Conservation (phyloP, 345 rosid genomes). For the Eucalyptus polybractea region DNA sequence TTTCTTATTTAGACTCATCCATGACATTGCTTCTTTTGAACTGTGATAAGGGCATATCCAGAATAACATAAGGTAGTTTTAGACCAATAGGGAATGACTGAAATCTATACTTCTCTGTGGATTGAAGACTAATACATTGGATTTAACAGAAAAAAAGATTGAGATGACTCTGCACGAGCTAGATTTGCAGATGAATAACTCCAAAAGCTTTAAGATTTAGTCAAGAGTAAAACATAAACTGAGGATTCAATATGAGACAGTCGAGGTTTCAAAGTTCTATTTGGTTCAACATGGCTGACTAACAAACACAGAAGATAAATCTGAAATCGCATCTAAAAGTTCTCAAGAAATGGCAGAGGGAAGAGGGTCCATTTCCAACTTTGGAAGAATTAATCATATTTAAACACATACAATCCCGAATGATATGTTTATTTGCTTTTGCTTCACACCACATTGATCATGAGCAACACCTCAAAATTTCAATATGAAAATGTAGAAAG, state of each 20-base stretch:
- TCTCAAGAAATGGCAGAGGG: neutral
- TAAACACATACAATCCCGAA: neutral
- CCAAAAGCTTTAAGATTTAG: neutral
- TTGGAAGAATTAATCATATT: neutral
- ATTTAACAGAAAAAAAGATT: neutral
- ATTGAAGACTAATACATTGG: neutral
- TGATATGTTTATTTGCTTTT: neutral
- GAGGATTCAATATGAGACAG: neutral
- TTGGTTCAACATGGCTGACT: neutral
- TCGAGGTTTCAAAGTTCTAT: neutral
- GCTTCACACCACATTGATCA: neutral
- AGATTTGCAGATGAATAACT: neutral
- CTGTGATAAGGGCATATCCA: neutral
- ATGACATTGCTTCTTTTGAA: neutral
- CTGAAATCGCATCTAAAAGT: neutral
- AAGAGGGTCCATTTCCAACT: neutral
- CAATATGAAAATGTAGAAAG: neutral
- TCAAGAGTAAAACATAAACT: neutral
- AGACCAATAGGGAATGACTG: neutral
- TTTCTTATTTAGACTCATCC: neutral
- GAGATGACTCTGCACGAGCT: neutral
- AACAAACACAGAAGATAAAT: neutral
- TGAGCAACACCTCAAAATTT: neutral
- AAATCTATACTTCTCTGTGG: neutral
- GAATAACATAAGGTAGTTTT: neutral